These are phyloP conservation scores for Scytalidium sp. DNA, from an alignment of 2,329 filamentous ascomycete species.

Conservation along the genomic window DNA sequence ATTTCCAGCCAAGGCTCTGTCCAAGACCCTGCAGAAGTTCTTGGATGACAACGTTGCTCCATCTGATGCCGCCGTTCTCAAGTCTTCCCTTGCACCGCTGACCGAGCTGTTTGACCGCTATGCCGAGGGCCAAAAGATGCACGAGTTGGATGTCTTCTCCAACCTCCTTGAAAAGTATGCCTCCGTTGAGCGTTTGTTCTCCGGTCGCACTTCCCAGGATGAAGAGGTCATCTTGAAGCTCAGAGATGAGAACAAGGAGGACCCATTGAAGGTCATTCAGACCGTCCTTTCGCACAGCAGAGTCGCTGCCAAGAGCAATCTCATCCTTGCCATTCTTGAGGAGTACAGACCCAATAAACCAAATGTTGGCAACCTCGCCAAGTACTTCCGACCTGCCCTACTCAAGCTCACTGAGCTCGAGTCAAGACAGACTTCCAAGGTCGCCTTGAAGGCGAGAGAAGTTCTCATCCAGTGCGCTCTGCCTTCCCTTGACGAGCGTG, in stretches of 20 bases:
- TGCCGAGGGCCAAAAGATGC: slow-evolving; percentile 81
- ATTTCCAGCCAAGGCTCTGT: slow-evolving; percentile 86
- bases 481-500: slow-evolving; percentile 92
- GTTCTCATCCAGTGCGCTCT: slow-evolving; percentile 96
- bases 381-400: slow-evolving; percentile 79
- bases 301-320: slow-evolving; percentile 89
- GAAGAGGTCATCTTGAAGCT: slow-evolving; percentile 93
- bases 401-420: slow-evolving; percentile 89
- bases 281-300: slow-evolving; percentile 92
- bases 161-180: slow-evolving; percentile 78
- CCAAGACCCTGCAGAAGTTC: slow-evolving; percentile 84
- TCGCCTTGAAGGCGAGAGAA: slow-evolving; percentile 94
- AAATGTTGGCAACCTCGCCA: slow-evolving; percentile 80
- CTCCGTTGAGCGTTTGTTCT: slow-evolving; percentile 83
- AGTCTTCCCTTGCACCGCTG: slow-evolving; percentile 70
- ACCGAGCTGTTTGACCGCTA: slow-evolving; percentile 77
- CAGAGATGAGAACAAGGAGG: slow-evolving; percentile 94
- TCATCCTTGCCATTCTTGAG: slow-evolving; percentile 86
- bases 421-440: slow-evolving; percentile 81
- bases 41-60: slow-evolving; percentile 78
- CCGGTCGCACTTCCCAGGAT: slow-evolving; percentile 77
- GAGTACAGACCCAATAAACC: slow-evolving; percentile 95
- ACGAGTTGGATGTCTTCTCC: slow-evolving; percentile 82
- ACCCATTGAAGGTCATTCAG: slow-evolving; percentile 79
- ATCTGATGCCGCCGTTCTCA: slow-evolving; percentile 71